Conservation (phyloP, 352 stramenopile species). For the Achlya hypogyna region DNA sequence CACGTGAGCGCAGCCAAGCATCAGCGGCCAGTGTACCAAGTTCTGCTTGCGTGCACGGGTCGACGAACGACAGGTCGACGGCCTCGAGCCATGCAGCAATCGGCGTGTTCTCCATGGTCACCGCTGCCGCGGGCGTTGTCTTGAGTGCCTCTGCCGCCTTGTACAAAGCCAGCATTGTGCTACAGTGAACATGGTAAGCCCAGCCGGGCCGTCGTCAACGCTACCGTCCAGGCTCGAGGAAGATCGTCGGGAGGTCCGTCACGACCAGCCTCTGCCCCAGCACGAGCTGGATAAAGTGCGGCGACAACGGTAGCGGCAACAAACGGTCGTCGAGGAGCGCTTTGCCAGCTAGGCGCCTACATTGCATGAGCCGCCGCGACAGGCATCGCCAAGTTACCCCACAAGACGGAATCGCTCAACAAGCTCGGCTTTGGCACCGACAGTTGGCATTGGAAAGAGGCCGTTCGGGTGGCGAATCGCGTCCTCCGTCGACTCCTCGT, state of each 20-base stretch:
- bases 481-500: conserved; percentile 18
- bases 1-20: not conserved
- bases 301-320: conserved; percentile 58
- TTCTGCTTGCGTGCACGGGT: conserved; percentile 63
- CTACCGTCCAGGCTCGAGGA: conserved; percentile 39
- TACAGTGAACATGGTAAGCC: not conserved
- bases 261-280: conserved; percentile 46
- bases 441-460: conserved; percentile 61
- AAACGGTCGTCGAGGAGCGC: conserved; percentile 74
- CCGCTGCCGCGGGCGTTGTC: conserved; percentile 21
- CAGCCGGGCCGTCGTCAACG: not conserved
- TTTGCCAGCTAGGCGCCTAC: conserved; percentile 53
- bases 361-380: no score
- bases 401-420: conserved; percentile 74
- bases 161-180: conserved; percentile 49
- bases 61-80: conserved; percentile 63
- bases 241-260: conserved; percentile 47
- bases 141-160: conserved; percentile 29
- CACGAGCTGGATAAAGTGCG: conserved; percentile 72
- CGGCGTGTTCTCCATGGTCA: conserved; percentile 51
- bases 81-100: conserved; percentile 50
- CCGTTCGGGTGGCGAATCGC: conserved; percentile 71
- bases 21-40: conserved; percentile 23
- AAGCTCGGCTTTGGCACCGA: conserved; percentile 25
- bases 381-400: no score